Evolutionary conservation across 306 rosid species (phyloP).

Genomic region (Citrullus colocynthis): DNA sequence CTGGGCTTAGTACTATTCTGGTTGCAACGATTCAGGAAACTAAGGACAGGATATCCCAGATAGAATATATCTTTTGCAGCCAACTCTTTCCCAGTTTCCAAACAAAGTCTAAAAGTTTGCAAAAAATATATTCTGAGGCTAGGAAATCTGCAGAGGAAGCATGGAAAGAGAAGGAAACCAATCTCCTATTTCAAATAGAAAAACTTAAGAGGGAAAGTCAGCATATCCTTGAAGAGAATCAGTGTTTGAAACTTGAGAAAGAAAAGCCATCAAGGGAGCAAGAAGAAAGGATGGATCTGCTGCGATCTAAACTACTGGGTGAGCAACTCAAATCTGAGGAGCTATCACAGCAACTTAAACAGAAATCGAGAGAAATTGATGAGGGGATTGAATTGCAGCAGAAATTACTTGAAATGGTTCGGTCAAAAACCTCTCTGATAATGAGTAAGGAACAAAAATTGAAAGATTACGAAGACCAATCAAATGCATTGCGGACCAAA

Average conservation of each 20-base stretch:
- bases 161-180: conserved; percentile 30
- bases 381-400: conserved; percentile 37
- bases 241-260: conserved; percentile 26
- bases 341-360: conserved; percentile 22
- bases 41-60: conserved; percentile 58
- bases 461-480: conserved; percentile 32
- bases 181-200: conserved; percentile 22
- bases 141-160: conserved; percentile 21
- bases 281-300: conserved; percentile 13
- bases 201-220: conserved; percentile 24
- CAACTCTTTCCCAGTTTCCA: conserved; percentile 53
- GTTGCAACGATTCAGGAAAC: conserved; percentile 86
- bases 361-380: conserved; percentile 27
- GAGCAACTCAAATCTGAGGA: conserved; percentile 25
- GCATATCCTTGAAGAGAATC: conserved; percentile 26
- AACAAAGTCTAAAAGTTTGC: conserved; percentile 27
- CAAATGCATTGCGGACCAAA: conserved; percentile 15
- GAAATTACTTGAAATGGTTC: conserved; percentile 25
- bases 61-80: conserved; percentile 67
- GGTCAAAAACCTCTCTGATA: conserved; percentile 25
- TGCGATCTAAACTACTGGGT: conserved; percentile 13
- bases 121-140: conserved; percentile 19
- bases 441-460: conserved; percentile 19
- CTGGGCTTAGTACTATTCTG: conserved; percentile 60
- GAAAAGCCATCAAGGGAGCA: conserved; percentile 12